Evolutionary conservation across 768 basidiomycete genomes (phyloP), one percentile per base, ranked within the genome.

Genomic region (Dacryopinax spathularia): DNA sequence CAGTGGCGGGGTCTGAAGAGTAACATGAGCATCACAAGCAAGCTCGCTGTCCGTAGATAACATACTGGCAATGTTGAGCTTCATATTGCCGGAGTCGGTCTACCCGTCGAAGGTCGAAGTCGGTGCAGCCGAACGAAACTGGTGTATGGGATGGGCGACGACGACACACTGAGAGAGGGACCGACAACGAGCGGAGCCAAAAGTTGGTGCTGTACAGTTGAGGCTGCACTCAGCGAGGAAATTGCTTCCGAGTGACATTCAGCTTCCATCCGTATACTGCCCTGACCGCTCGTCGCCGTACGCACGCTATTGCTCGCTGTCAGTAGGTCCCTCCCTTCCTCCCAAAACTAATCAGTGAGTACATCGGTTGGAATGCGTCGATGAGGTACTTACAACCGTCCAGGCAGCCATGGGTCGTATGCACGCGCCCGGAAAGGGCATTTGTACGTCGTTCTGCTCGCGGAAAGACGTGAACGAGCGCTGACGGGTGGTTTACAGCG

Each of bases 401-500:
- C 31, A 56, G 48, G 29, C 10, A 56, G 79, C 70, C 79, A 91
- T 91, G 89, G 89, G 88, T 89, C 91, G 93, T 75, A 93, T 96
- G 91, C 95, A 98, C 85, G 93, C 93, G 85, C 92, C 93, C 78
- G 92, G 92, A 79, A 98, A 98, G 91, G 95, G 94, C 84, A 96
- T 98, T 82, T 90, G 89, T 91, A 77, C 72, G 88, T 85, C 64
- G 39, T 56, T 33, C 9, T 33, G 36, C 9, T 20, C 0, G 20
- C 60, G 5, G 31, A 60, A 27, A 9, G 22, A 9, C 27, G 39
- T 29, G 7, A 34, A 18, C 20, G 34, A 67, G 44, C 29, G 25
- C 44, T 13, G 29, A 25, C 44, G 29, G n/a, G n/a, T 20, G 29
- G 18, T 34, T 39, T 61, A 13, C 69, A 79, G 85, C 88, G 79